phyloP scores from a whole-genome alignment of 2,329 filamentous ascomycete genomes.

The Boeremia lycopersici region DNA sequence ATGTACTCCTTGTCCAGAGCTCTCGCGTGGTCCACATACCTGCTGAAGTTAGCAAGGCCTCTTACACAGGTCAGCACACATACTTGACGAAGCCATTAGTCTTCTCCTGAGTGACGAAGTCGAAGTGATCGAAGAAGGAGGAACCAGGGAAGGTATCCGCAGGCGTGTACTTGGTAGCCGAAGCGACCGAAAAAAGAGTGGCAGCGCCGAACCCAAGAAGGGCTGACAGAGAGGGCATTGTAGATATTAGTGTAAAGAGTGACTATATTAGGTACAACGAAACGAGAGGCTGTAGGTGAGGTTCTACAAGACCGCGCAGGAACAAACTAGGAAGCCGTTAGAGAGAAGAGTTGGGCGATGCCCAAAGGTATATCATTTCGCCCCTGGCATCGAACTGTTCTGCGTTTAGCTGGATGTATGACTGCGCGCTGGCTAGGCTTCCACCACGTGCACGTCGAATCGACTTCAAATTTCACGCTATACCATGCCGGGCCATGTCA shows the following conservation, averaged over 20 bases:
- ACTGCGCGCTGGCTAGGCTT: slow-evolving; percentile 4
- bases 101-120: slow-evolving; percentile 32
- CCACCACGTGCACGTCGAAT: background rate
- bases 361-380: slow-evolving; percentile 16
- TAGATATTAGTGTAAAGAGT: slow-evolving; percentile 31
- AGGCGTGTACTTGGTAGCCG: slow-evolving; percentile 27
- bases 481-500: background rate
- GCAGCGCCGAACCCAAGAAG: slow-evolving; percentile 30
- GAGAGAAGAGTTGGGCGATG: slow-evolving; percentile 8
- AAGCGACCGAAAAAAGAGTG: slow-evolving; percentile 29
- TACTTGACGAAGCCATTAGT: slow-evolving; percentile 39
- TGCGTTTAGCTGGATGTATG: slow-evolving; percentile 6
- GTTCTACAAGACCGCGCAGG: slow-evolving; percentile 28
- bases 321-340: slow-evolving; percentile 34
- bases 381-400: slow-evolving; percentile 14
- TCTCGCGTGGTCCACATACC: slow-evolving; percentile 9
- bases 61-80: slow-evolving; percentile 4
- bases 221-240: slow-evolving; percentile 37
- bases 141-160: slow-evolving; percentile 23
- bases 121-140: slow-evolving; percentile 36
- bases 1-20: slow-evolving; percentile 11
- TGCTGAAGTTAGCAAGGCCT: background rate
- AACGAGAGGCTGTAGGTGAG: slow-evolving; percentile 33
- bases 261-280: slow-evolving; percentile 21
- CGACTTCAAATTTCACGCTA: background rate